Percentiles rank a stretch among this genome's conserved stretches.
Evolutionary conservation across 306 rosid genomes (phyloP).

Genomic region (Quercus berberidifolia): DNA sequence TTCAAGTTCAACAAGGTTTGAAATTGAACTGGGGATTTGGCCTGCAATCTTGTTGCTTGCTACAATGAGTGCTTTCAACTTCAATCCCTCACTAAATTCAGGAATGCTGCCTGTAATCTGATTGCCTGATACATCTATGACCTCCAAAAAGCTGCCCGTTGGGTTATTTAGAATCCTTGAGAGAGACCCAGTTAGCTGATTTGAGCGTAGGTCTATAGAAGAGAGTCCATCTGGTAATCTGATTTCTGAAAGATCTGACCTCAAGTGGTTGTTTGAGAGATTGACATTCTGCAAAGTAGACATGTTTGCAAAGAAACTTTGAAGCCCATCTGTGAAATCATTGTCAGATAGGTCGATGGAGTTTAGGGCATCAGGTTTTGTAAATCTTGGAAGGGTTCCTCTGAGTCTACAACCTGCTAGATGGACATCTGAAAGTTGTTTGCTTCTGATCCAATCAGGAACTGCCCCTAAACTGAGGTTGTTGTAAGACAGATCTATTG

Average conservation of each 20-base stretch:
- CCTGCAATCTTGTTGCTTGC: conserved; percentile 73
- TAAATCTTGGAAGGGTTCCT: conserved; percentile 70
- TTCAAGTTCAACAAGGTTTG: conserved; percentile 59
- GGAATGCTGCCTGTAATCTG: conserved; percentile 72
- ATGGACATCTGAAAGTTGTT: conserved; percentile 61
- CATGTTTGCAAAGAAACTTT: conserved; percentile 63
- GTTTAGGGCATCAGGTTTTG: conserved; percentile 54
- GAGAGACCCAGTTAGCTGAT: conserved; percentile 65
- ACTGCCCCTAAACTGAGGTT: conserved; percentile 66
- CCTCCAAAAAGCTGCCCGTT: conserved; percentile 66
- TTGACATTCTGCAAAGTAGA: conserved; percentile 65
- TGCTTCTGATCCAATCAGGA: conserved; percentile 82
- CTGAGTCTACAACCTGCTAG: conserved; percentile 80
- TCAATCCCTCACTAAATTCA: conserved; percentile 52
- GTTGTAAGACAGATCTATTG: conserved; percentile 87
- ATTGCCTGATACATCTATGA: conserved; percentile 71
- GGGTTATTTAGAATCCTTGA: conserved; percentile 49
- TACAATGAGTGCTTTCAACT: conserved; percentile 58
- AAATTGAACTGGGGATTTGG: conserved; percentile 61
- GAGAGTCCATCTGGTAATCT: conserved; percentile 50
- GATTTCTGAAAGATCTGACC: conserved; percentile 53
- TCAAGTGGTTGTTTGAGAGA: conserved; percentile 83
- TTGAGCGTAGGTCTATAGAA: conserved; percentile 64
- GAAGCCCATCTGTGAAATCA: conserved; percentile 47
- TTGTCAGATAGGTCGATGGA: conserved; percentile 88